Base-by-base conservation (phyloP, 2,329 filamentous ascomycete species). In the Apiospora rasikravindrae region DNA sequence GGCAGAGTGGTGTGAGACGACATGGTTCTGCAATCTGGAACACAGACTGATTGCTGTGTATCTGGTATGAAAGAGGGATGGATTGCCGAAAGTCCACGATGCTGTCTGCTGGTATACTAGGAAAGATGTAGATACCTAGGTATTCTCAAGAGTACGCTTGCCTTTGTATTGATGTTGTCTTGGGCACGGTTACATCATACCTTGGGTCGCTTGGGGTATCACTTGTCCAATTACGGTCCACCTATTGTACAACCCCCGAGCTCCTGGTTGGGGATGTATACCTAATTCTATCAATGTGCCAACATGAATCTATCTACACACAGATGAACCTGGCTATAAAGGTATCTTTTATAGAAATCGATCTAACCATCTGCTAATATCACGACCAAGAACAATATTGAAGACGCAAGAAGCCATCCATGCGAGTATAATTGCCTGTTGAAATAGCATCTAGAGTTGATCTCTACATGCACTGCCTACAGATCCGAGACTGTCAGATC, bases 1-100 rank as follows among this genome's bases (percentile, higher is more conserved):
- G 79, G 77, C 40, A 81, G 14, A 75, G 69, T 70, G 57, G 44
- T 49, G 22, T n/a, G 72, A 49, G 44, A 69, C 33, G 57, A 10
- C 57, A 64, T 64, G 57, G 57, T 40, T 64, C 33, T 40, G 57
- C 57, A 64, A n/a, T 24, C 19, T 64, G 57, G 29, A 40, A 40
- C 22, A 40, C 33, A 29, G 10, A 14, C 22, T 37, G 57, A 0
- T 64, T n/a, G 57, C 33, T 13, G 57, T 64, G 4, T 64, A 13
- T 33, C 10, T 40, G 14, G 33, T 40, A 40, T 11, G 22, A 19
- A n/a, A n/a, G n/a, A n/a, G n/a, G 19, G 22, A 40, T 40, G 19
- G 1, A 37, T 37, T 61, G 29, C 16, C 29, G 33, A 24, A 26
- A 24, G 1, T 26, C 40, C 4, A 53, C 14, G 51, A 24, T 57